Conservation (phyloP, 306 rosid genomes). For the Trifolium dubium region DNA sequence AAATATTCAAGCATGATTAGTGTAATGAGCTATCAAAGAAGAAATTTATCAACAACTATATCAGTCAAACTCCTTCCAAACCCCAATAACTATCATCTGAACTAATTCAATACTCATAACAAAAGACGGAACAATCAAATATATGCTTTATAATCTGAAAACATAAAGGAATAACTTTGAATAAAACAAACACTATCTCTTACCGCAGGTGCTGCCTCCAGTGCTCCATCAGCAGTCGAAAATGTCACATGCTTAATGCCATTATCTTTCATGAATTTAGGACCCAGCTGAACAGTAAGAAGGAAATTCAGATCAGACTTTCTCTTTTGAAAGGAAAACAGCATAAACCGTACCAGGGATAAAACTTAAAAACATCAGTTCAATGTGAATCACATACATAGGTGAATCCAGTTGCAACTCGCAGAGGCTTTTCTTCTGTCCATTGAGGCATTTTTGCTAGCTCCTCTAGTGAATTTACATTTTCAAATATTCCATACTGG, state of each 20-base stretch:
- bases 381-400: slow-evolving; percentile 56
- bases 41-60: slow-evolving; percentile 4
- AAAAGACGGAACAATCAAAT: neutral
- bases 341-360: slow-evolving; percentile 4
- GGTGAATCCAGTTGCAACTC: slow-evolving; percentile 94
- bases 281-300: slow-evolving; percentile 72
- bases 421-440: slow-evolving; percentile 77
- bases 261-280: slow-evolving; percentile 81
- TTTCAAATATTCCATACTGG: slow-evolving; percentile 87
- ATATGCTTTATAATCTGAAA: slow-evolving; percentile 3
- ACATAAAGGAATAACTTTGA: slow-evolving; percentile 1
- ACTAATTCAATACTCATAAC: neutral
- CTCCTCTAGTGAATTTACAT: slow-evolving; percentile 73
- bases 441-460: slow-evolving; percentile 91
- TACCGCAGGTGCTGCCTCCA: slow-evolving; percentile 99
- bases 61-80: slow-evolving; percentile 16
- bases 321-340: slow-evolving; percentile 8
- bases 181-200: slow-evolving; percentile 40
- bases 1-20: slow-evolving; percentile 29
- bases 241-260: slow-evolving; percentile 78
- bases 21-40: slow-evolving; percentile 24
- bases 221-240: slow-evolving; percentile 96
- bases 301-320: slow-evolving; percentile 24
- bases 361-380: neutral
- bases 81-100: slow-evolving; percentile 15